Conservation (phyloP, 768 basidiomycete species). For the Tremella fuciformis region DNA sequence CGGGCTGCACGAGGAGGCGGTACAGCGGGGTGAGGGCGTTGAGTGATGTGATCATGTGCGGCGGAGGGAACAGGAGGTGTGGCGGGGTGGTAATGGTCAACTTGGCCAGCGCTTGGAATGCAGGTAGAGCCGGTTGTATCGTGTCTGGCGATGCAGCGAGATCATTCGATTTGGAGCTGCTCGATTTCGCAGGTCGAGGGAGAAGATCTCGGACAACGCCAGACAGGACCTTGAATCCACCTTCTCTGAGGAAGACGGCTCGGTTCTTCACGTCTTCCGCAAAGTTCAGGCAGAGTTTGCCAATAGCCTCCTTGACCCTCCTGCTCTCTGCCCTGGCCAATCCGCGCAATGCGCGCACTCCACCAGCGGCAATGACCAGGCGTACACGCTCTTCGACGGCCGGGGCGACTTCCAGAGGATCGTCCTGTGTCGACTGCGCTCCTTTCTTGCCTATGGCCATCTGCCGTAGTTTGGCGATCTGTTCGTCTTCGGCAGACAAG, state of each 20-base stretch:
- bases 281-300: conserved; percentile 66
- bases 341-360: conserved; percentile 62
- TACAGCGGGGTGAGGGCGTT: conserved; percentile 83
- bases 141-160: background rate
- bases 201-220: conserved; percentile 38
- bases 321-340: conserved; percentile 65
- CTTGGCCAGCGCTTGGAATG: conserved; percentile 87
- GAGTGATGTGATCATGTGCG: conserved; percentile 64
- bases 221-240: conserved; percentile 65
- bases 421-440: conserved; percentile 40
- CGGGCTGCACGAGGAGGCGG: conserved; percentile 65
- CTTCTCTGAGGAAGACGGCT: conserved; percentile 70
- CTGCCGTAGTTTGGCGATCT: conserved; percentile 71
- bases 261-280: conserved; percentile 75
- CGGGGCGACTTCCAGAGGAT: conserved; percentile 63
- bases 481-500: conserved; percentile 74
- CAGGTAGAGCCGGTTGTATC: conserved; percentile 35
- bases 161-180: background rate
- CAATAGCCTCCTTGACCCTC: conserved; percentile 61
- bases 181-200: conserved; percentile 42
- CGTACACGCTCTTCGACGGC: conserved; percentile 65
- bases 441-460: conserved; percentile 61
- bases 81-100: conserved; percentile 90
- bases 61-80: conserved; percentile 82
- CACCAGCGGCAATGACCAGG: conserved; percentile 62